phyloP scores from a whole-genome alignment of 352 stramenopile genomes.

The Pythium sp. region DNA sequence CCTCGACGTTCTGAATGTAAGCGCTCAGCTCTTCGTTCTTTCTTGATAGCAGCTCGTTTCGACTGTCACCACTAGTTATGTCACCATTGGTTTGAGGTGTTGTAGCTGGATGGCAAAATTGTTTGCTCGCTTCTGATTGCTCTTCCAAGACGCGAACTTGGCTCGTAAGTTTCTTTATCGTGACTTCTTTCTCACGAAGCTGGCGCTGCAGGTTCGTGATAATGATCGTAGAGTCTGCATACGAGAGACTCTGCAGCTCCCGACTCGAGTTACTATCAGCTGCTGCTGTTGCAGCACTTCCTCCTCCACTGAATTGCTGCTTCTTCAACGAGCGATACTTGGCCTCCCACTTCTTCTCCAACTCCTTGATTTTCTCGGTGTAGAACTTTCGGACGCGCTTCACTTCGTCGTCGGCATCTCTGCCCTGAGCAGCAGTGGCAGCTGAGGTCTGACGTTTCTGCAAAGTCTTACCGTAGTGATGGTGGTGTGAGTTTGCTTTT shows the following conservation, averaged over 20 bases:
- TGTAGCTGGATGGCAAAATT: not conserved
- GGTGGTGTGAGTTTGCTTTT: not conserved
- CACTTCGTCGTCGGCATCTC: constrained; percentile 31
- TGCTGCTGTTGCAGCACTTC: not conserved
- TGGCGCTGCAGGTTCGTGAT: constrained; percentile 39
- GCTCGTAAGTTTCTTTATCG: constrained; percentile 10
- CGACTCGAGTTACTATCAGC: not conserved
- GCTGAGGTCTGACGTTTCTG: constrained; percentile 4
- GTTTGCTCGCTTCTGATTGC: not conserved
- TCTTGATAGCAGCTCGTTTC: not conserved
- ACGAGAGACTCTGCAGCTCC: constrained; percentile 23
- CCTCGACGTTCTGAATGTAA: constrained; percentile 33
- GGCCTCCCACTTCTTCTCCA: constrained; percentile 71
- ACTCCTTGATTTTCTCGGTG: constrained; percentile 67
- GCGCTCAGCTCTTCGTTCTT: constrained; percentile 15
- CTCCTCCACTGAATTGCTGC: constrained; percentile 30
- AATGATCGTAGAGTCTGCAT: constrained; percentile 32
- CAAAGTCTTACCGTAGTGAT: not conserved
- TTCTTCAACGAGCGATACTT: constrained; percentile 63
- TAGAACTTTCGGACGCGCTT: constrained; percentile 70
- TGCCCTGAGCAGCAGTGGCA: constrained; percentile 14
- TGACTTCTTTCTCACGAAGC: constrained; percentile 19
- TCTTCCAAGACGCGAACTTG: not conserved
- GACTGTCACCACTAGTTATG: not conserved
- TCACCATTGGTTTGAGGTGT: not conserved